Conservation (phyloP, 192 early-diverging fungal genomes). For the Backusella circina region DNA sequence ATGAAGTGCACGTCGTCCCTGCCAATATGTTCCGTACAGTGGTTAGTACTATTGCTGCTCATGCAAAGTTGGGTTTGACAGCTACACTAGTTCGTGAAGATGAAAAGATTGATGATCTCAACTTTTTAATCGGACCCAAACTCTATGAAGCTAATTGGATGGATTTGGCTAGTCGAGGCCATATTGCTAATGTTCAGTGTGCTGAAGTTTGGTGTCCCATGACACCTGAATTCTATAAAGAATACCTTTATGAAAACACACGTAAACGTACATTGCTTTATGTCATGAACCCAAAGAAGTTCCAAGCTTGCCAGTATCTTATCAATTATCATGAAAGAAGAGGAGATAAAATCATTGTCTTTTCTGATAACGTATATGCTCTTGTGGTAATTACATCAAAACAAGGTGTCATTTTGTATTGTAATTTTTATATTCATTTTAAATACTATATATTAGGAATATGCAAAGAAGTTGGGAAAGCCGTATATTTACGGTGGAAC, state of each 20-base stretch:
- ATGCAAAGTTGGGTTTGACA: conserved; percentile 90
- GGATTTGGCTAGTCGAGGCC: conserved; percentile 94
- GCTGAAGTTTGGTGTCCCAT: conserved; percentile 99
- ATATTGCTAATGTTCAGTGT: conserved; percentile 98
- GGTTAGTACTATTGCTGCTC: conserved; percentile 86
- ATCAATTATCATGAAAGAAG: conserved; percentile 89
- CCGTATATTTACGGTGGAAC: conserved; percentile 94
- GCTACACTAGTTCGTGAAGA: conserved; percentile 98
- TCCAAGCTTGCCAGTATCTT: conserved; percentile 96
- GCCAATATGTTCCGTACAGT: conserved; percentile 95
- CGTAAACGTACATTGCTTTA: conserved; percentile 85
- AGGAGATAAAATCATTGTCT: conserved; percentile 98
- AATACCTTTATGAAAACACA: conserved; percentile 80
- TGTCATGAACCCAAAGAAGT: conserved; percentile 97
- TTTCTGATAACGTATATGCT: conserved; percentile 98
- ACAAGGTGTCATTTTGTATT: conserved; percentile 1
- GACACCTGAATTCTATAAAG: conserved; percentile 94
- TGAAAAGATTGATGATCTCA: conserved; percentile 95
- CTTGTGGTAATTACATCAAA: conserved; percentile 53
- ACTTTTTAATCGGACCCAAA: conserved; percentile 98
- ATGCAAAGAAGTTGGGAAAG: conserved; percentile 77
- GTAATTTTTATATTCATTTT: not conserved
- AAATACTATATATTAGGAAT: conserved; percentile 35
- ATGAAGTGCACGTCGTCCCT: conserved; percentile 99
- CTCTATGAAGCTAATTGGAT: conserved; percentile 99